A percentile compares a stretch with the other conserved stretches of the same genome.
These are phyloP conservation scores for Metschnikowia proteae DNA, from an alignment of 805 yeast species.

Conservation along the genomic window DNA sequence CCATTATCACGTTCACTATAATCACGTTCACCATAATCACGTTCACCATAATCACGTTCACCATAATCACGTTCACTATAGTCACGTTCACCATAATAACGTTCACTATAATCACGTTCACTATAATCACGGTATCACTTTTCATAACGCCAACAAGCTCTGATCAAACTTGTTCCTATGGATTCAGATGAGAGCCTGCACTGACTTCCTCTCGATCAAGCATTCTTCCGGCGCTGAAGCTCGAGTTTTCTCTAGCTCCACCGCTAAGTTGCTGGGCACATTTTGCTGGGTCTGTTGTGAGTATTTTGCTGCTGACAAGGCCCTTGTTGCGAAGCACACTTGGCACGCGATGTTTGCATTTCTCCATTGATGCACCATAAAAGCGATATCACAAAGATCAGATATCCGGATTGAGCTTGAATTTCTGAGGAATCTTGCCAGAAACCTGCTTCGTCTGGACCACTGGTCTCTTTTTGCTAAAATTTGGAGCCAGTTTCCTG, in stretches of 20 bases:
- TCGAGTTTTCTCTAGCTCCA: conserved; percentile 21
- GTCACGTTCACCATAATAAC: no score
- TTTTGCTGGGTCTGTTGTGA: background rate
- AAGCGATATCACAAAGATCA: conserved; percentile 37
- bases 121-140: no score
- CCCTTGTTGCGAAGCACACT: conserved; percentile 6
- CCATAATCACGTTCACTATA: no score
- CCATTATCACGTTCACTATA: no score
- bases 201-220: conserved; percentile 16
- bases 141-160: no score
- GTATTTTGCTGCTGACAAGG: background rate
- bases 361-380: conserved; percentile 38
- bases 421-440: background rate
- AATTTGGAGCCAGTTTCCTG: background rate
- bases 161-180: no score
- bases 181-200: background rate
- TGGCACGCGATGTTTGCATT: background rate
- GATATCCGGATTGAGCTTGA: conserved; percentile 22
- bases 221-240: conserved; percentile 24
- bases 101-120: no score
- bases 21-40: no score
- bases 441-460: background rate
- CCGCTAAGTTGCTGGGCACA: background rate
- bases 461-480: background rate
- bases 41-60: no score